These are phyloP conservation scores for Phaeomoniella chlamydospora DNA, from an alignment of 2,329 filamentous ascomycete species.

Conservation along the genomic window DNA sequence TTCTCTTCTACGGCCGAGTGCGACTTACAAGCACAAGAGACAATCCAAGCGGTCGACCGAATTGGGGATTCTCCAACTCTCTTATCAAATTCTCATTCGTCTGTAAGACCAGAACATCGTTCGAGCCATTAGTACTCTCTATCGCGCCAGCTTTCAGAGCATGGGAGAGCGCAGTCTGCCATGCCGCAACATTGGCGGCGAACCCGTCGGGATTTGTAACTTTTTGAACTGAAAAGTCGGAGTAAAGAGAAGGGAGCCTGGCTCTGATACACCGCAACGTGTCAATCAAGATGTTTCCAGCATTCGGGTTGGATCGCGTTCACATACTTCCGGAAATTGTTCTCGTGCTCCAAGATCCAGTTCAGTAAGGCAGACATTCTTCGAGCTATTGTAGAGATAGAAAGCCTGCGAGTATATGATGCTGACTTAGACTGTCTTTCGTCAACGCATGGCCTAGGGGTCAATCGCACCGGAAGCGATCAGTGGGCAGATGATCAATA, in stretches of 20 bases:
- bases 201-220: constrained; percentile 76
- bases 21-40: constrained; percentile 49
- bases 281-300: too few relatives aligned
- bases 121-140: constrained; percentile 20
- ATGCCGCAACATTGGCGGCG: constrained; percentile 62
- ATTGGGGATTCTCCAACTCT: constrained; percentile 61
- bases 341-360: constrained; percentile 12
- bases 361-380: constrained; percentile 9
- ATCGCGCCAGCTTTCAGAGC: constrained; percentile 52
- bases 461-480: too few relatives aligned
- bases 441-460: too few relatives aligned
- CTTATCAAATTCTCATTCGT: constrained; percentile 50
- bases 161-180: constrained; percentile 59
- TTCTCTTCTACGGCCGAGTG: too few relatives aligned
- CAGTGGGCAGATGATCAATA: too few relatives aligned
- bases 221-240: constrained; percentile 64
- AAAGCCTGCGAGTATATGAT: too few relatives aligned
- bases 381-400: too few relatives aligned
- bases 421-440: too few relatives aligned
- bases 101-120: constrained; percentile 34
- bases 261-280: constrained; percentile 44
- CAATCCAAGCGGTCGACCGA: constrained; percentile 67
- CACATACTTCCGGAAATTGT: constrained; percentile 11
- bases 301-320: too few relatives aligned
- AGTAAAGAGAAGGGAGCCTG: constrained; percentile 74